Evolutionary conservation across 768 basidiomycete species (phyloP), one percentile per base, ranked within the genome.

Genomic region (Daedaleopsis sinensis): DNA sequence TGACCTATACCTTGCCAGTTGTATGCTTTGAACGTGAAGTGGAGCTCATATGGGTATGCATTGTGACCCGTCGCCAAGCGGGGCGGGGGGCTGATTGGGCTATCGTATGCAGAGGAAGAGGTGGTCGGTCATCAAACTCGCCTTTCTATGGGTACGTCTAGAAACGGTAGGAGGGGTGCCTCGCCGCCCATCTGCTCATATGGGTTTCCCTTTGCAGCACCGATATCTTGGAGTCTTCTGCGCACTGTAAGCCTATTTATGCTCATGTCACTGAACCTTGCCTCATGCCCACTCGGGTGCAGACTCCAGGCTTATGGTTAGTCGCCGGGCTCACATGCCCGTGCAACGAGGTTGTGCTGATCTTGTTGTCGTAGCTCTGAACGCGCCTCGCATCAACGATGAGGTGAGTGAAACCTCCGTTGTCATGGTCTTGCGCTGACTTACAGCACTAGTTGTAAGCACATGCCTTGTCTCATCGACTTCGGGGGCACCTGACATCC

Each of bases 151-250:
- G 63, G 72, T 71, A 35, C 52, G 70, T 59, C 42, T 52, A n/a
- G 8, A 16, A 36, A 18, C 21, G 12, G 19, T 48, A 47, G 21
- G 36, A 38, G 47, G 19, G 5, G 21, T 36, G 18, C 32, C 39
- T 21, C 37, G 47, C 51, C 61, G 47, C 43, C 5, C 57, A 57
- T 54, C 32, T 39, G 47, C 59, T 38, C 23, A 37, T 52, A 15
- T 37, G 35, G 46, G 19, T 19, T 23, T 43, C 38, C 38, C 35
- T 21, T 24, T 13, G 2, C 38, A 73, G 72, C 68, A 71, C 60
- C 70, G 72, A 0, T 73, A 73, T 49, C 69, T 73, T 43, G 72
- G 72, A 7, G 50, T 73, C 8, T 23, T 65, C n/a, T 68, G 67
- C 58, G 67, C 71, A 5, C 35, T 70, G 72, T 73, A 53, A 19